Conservation (phyloP, 768 basidiomycete genomes). For the Psilocybe tampanensis region DNA sequence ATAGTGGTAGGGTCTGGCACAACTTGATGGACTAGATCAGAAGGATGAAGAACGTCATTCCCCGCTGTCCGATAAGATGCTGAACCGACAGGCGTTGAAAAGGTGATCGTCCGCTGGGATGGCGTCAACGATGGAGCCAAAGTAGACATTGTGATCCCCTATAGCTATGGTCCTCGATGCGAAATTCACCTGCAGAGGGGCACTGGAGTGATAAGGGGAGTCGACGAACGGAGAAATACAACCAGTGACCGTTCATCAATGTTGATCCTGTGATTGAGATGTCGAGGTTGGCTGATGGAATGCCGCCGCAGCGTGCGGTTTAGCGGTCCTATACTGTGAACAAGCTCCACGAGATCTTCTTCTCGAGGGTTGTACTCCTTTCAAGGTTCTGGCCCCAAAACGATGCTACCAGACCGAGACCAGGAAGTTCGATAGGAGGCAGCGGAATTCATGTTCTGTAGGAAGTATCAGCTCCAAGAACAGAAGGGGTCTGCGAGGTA, state of each 20-base stretch:
- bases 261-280: not conserved
- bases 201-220: not conserved
- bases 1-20: not conserved
- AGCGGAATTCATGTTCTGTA: too few species aligned
- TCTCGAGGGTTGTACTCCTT: too few species aligned
- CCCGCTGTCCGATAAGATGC: not conserved
- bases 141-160: not conserved
- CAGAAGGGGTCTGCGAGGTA: too few species aligned
- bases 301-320: too few species aligned
- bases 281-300: not conserved
- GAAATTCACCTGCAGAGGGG: not conserved
- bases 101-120: not conserved
- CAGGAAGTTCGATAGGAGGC: too few species aligned
- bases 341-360: too few species aligned
- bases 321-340: too few species aligned
- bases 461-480: too few species aligned
- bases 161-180: not conserved
- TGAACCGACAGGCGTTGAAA: not conserved
- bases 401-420: too few species aligned
- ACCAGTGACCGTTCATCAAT: not conserved
- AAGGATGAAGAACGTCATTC: not conserved
- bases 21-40: not conserved
- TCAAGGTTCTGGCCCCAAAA: too few species aligned
- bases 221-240: not conserved
- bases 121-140: not conserved